Base-by-base conservation (phyloP, 2,329 filamentous ascomycete species). In the Aspergillus carbonarius region DNA sequence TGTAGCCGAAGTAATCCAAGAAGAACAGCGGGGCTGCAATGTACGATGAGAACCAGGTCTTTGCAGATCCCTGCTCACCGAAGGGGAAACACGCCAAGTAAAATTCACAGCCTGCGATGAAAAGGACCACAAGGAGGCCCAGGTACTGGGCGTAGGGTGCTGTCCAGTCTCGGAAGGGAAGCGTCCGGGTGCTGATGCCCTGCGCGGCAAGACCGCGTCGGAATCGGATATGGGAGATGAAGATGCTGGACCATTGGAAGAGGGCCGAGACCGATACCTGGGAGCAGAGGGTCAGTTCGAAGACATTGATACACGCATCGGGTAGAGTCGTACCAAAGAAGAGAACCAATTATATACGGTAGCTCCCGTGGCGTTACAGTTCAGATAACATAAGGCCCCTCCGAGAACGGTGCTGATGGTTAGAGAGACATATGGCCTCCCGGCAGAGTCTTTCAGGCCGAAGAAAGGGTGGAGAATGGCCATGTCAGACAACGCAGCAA, bases 281-380 rank as follows among this genome's bases (percentile, higher is more conserved):
- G 5, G 10, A 2, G 1, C 20, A 30, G 17, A 34, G 5, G 47
- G 2, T 51, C 18, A 55, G 51, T 12, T 3, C 40, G 1, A 12
- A 12, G 35, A 25, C 12, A 25, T 15, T 2, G 5, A 7, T 3
- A 15, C 9, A 6, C 10, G 30, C 7, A 17, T 13, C 32, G 5
- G 15, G n/a, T n/a, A 8, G 15, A 30, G 23, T 4, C 64, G 50
- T 51, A 68, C 67, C 64, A 71, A 52, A 12, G 63, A 60, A 1
- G 72, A 72, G 52, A 75, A 73, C 72, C 71, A 75, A 13, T 60
- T 61, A 48, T 74, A 75, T 1, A 74, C 72, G 17, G 66, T 47
- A 12, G 55, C 60, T 3, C 66, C 64, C 20, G 66, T 61, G 40
- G 66, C 64, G 47, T 70, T 70, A 20, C 64, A 65, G 52, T 74